These are phyloP conservation scores for Trapa bicornis DNA, from an alignment of 345 rosid species.

Conservation along the genomic window DNA sequence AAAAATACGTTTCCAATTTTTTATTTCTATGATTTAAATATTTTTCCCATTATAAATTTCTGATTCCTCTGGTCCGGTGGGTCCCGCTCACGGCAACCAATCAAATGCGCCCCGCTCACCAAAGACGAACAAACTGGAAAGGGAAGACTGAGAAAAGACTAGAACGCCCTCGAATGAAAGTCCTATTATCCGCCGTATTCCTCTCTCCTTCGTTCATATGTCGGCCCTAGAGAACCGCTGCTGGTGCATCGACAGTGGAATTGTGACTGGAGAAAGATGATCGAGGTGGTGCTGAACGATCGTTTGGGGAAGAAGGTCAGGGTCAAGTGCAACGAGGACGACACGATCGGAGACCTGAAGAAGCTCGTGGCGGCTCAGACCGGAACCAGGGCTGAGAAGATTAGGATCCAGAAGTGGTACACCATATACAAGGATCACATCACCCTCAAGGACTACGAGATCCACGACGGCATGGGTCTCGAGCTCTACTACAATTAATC, in stretches of 20 bases:
- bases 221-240: background rate
- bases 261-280: conserved; percentile 24
- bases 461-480: conserved; percentile 73
- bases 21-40: no score
- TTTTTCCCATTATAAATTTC: no score
- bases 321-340: conserved; percentile 77
- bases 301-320: conserved; percentile 64
- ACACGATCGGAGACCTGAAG: conserved; percentile 66
- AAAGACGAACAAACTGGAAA: background rate
- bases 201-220: background rate
- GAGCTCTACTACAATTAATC: conserved; percentile 56
- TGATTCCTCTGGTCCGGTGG: no score
- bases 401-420: conserved; percentile 53
- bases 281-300: conserved; percentile 68
- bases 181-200: background rate
- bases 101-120: background rate
- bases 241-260: background rate
- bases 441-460: conserved; percentile 65
- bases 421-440: conserved; percentile 57
- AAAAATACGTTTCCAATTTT: no score
- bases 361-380: conserved; percentile 76
- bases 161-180: background rate
- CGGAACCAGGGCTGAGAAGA: conserved; percentile 35
- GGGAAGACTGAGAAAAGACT: background rate
- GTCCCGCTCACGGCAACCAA: no score